Percentiles rank a stretch among this genome's conserved stretches.
Evolutionary conservation across 1,139 yeast genomes (phyloP).

Genomic region (Magnusiomyces ingens): DNA sequence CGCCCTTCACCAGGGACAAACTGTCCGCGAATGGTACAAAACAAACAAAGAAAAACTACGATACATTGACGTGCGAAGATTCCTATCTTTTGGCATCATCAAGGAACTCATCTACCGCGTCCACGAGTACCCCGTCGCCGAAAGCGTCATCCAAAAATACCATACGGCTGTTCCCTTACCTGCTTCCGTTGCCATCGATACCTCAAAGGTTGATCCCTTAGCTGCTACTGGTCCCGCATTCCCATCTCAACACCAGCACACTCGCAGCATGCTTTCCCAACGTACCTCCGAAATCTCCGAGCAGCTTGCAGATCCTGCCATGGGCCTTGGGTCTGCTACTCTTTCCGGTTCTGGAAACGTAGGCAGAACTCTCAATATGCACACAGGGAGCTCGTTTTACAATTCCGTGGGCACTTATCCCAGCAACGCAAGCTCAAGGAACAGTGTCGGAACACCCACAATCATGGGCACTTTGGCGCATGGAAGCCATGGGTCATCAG

Average conservation of each 20-base stretch:
- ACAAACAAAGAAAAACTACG: conserved; percentile 52
- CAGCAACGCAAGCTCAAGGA: conserved; percentile 2
- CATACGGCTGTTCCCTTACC: not conserved
- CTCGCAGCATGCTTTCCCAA: too few relatives aligned
- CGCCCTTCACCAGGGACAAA: conserved; percentile 70
- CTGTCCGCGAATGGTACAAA: conserved; percentile 75
- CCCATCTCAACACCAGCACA: too few relatives aligned
- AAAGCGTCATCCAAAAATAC: conserved; percentile 25
- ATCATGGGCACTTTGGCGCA: not conserved
- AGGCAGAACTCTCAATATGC: too few relatives aligned
- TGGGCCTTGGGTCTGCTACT: too few relatives aligned
- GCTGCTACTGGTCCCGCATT: too few relatives aligned
- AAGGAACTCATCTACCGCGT: conserved; percentile 79
- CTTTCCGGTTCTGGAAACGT: too few relatives aligned
- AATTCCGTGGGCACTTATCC: not conserved
- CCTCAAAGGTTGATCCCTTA: too few relatives aligned
- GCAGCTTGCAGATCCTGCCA: too few relatives aligned
- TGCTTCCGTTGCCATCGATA: too few relatives aligned
- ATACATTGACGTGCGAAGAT: conserved; percentile 73
- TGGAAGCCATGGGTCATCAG: too few relatives aligned
- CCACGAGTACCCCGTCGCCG: conserved; percentile 61
- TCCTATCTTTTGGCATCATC: conserved; percentile 79
- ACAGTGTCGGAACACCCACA: not conserved
- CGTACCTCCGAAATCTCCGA: too few relatives aligned
- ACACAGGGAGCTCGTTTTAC: conserved; percentile 1